These are phyloP conservation scores for Zasmidium cellare DNA, from an alignment of 2,329 filamentous ascomycete genomes.

Conservation along the genomic window DNA sequence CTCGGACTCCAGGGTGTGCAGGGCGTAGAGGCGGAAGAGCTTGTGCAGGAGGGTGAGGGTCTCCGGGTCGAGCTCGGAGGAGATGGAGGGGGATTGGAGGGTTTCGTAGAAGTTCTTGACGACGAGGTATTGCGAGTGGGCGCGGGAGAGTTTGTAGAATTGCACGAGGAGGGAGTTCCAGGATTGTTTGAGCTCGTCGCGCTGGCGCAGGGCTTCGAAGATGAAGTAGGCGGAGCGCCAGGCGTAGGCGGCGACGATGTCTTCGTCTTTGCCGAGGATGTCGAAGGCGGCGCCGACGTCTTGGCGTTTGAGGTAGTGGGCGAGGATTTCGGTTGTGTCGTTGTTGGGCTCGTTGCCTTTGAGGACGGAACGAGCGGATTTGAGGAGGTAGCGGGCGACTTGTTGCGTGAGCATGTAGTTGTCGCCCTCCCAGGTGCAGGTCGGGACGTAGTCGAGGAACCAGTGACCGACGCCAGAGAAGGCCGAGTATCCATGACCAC, in stretches of 20 bases:
- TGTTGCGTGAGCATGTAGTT: constrained; percentile 84
- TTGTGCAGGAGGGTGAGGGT: constrained; percentile 63
- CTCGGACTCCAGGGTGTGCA: constrained; percentile 68
- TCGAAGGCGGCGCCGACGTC: constrained; percentile 75
- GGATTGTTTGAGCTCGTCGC: constrained; percentile 71
- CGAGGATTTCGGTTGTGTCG: constrained; percentile 68
- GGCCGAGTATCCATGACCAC: constrained; percentile 73
- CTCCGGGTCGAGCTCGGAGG: constrained; percentile 56
- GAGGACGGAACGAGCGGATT: constrained; percentile 71
- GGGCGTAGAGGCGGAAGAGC: constrained; percentile 65
- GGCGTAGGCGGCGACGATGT: constrained; percentile 72
- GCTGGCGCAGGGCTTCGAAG: constrained; percentile 72
- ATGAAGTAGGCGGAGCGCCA: constrained; percentile 74
- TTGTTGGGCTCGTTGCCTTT: constrained; percentile 64
- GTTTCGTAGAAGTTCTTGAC: constrained; percentile 77
- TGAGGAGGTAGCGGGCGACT: constrained; percentile 73
- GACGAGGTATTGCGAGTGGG: constrained; percentile 74
- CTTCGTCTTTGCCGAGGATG: constrained; percentile 67
- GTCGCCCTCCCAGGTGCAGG: constrained; percentile 72
- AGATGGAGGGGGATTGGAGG: constrained; percentile 57
- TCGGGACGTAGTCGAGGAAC: constrained; percentile 75
- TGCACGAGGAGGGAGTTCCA: constrained; percentile 78
- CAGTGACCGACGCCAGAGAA: constrained; percentile 75
- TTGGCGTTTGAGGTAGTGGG: constrained; percentile 62
- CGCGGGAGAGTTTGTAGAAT: constrained; percentile 74